Evolutionary conservation across 2,329 filamentous ascomycete species (phyloP).

Genomic region (Fusarium sp.): DNA sequence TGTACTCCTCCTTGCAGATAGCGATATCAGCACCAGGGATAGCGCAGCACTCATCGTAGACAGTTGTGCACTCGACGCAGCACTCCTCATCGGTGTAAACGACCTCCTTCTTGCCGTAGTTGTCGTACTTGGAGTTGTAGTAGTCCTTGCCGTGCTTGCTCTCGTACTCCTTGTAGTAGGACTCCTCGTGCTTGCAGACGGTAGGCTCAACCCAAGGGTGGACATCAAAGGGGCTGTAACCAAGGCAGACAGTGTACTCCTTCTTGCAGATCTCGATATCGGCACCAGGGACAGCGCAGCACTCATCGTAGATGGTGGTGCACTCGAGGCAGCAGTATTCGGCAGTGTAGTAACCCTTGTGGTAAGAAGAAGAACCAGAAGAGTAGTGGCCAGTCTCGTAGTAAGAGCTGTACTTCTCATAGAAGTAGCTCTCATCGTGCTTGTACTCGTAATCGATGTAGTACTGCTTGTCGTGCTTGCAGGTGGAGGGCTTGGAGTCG

Average conservation of each 20-base stretch:
- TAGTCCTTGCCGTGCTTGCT: slow-evolving; percentile 9
- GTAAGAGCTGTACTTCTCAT: slow-evolving; percentile 16
- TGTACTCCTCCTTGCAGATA: slow-evolving; percentile 26
- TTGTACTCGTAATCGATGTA: slow-evolving; percentile 30
- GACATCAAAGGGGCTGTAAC: slow-evolving; percentile 23
- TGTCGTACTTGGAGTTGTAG: slow-evolving; percentile 24
- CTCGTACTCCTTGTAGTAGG: slow-evolving; percentile 25
- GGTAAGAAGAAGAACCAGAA: slow-evolving; percentile 5
- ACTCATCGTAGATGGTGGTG: slow-evolving; percentile 30
- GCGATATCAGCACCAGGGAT: slow-evolving; percentile 10
- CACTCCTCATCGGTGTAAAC: slow-evolving; percentile 21
- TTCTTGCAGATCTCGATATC: slow-evolving; percentile 23
- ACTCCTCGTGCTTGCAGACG: slow-evolving; percentile 33
- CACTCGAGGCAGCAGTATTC: slow-evolving; percentile 34
- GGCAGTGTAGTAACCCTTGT: slow-evolving; percentile 27
- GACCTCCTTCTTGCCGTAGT: background rate
- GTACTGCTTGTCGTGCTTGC: slow-evolving; percentile 32
- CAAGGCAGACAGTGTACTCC: slow-evolving; percentile 28
- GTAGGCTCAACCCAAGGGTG: slow-evolving; percentile 12
- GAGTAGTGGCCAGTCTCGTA: background rate
- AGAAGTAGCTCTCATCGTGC: slow-evolving; percentile 16
- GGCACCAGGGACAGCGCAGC: slow-evolving; percentile 16
- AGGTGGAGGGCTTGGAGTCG: slow-evolving; percentile 7
- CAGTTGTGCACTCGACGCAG: slow-evolving; percentile 25
- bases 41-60: slow-evolving; percentile 31